Conservation (phyloP, 768 basidiomycete species). For the Kwoniella bestiolae region DNA sequence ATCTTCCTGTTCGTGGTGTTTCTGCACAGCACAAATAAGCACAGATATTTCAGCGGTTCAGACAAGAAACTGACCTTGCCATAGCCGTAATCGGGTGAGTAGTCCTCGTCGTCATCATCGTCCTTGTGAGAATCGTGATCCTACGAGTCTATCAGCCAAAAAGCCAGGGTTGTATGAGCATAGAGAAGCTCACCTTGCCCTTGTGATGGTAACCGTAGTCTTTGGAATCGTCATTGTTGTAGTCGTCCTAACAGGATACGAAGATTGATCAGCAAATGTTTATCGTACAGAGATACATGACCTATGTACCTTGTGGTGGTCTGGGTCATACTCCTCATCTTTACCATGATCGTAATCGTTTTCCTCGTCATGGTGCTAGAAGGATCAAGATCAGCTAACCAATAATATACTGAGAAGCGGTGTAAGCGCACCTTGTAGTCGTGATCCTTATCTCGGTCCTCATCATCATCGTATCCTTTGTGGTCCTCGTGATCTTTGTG, state of each 20-base stretch:
- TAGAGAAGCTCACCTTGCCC: neutral
- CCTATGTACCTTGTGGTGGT: neutral
- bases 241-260: neutral
- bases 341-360: neutral
- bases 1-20: too few species aligned
- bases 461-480: neutral
- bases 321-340: neutral
- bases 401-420: neutral
- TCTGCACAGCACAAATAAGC: too few species aligned
- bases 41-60: neutral
- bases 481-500: neutral
- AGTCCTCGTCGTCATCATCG: neutral
- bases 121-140: neutral
- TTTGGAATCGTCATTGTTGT: neutral
- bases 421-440: neutral
- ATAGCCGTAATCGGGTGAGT: too few species aligned
- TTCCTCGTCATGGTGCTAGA: neutral
- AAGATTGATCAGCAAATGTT: neutral
- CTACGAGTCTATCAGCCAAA: neutral
- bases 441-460: neutral
- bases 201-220: neutral
- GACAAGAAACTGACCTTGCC: neutral
- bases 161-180: neutral
- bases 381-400: neutral
- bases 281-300: neutral